These are phyloP conservation scores for Metschnikowia kofuensis DNA, from an alignment of 805 yeast genomes.

Conservation along the genomic window DNA sequence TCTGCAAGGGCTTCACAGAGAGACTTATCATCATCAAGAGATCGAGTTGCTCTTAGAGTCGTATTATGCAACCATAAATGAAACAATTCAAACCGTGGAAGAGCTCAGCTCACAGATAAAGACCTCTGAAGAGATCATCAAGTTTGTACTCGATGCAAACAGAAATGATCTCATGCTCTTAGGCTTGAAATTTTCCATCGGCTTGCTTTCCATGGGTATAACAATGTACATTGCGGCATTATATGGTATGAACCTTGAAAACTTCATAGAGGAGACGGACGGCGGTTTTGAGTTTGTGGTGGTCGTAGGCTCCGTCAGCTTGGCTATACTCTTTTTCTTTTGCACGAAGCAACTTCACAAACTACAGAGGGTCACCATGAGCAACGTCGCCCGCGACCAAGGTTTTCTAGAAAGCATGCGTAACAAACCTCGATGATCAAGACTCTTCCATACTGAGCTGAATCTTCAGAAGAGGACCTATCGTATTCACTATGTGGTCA, in stretches of 20 bases:
- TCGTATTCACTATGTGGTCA: not conserved
- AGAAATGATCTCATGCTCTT: conserved; percentile 89
- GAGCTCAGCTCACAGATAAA: conserved; percentile 76
- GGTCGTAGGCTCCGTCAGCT: conserved; percentile 40
- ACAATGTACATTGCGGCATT: conserved; percentile 80
- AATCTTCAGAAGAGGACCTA: not conserved
- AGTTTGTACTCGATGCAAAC: conserved; percentile 88
- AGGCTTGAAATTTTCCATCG: conserved; percentile 79
- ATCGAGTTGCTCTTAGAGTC: conserved; percentile 88
- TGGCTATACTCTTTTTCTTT: conserved; percentile 46
- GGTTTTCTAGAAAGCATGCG: conserved; percentile 6
- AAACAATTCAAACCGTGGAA: conserved; percentile 87
- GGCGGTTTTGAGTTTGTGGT: conserved; percentile 59
- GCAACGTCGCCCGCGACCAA: conserved; percentile 30
- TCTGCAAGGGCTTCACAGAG: conserved; percentile 41
- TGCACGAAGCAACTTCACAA: conserved; percentile 58
- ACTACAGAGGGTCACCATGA: conserved; percentile 73
- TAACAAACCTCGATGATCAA: not conserved
- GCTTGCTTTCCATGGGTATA: conserved; percentile 76
- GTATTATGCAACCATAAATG: conserved; percentile 87
- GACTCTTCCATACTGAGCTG: not conserved
- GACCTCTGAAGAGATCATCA: conserved; percentile 93
- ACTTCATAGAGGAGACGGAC: conserved; percentile 80
- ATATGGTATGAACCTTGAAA: conserved; percentile 95
- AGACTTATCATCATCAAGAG: conserved; percentile 72